These are phyloP conservation scores for Adansonia gregorii DNA, from an alignment of 441 rosid species.

Conservation along the genomic window DNA sequence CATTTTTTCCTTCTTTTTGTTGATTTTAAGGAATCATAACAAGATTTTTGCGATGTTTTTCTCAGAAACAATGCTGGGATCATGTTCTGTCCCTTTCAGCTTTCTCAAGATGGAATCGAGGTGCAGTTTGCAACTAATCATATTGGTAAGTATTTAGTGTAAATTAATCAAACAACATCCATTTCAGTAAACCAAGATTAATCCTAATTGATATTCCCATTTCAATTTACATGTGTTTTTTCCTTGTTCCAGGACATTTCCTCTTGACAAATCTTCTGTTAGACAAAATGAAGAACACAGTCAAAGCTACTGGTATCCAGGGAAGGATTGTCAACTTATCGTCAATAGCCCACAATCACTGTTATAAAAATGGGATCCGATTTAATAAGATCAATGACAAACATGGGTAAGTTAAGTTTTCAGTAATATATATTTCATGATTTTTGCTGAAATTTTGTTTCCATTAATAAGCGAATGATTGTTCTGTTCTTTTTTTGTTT, in stretches of 20 bases:
- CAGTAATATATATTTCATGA: neutral
- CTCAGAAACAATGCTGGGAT: constrained; percentile 78
- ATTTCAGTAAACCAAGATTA: neutral
- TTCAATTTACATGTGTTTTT: neutral
- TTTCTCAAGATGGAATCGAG: constrained; percentile 65
- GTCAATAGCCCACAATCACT: constrained; percentile 76
- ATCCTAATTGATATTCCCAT: too few relatives aligned
- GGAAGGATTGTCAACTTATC: constrained; percentile 90
- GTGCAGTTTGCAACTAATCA: constrained; percentile 72
- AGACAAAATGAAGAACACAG: constrained; percentile 71
- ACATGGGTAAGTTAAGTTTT: constrained; percentile 36
- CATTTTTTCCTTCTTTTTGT: neutral
- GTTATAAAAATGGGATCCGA: constrained; percentile 59
- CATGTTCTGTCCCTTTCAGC: constrained; percentile 77
- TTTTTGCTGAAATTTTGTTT: neutral
- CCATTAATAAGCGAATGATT: neutral
- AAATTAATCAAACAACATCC: neutral
- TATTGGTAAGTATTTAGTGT: constrained; percentile 41
- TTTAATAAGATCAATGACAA: constrained; percentile 59
- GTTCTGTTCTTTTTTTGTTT: neutral
- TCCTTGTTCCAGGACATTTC: constrained; percentile 68
- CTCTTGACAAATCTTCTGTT: constrained; percentile 78
- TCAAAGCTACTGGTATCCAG: constrained; percentile 57
- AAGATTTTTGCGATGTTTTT: neutral
- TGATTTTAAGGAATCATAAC: neutral